Evolutionary conservation across 2,329 filamentous ascomycete species (phyloP).

Genomic region (Raffaelea arxii): DNA sequence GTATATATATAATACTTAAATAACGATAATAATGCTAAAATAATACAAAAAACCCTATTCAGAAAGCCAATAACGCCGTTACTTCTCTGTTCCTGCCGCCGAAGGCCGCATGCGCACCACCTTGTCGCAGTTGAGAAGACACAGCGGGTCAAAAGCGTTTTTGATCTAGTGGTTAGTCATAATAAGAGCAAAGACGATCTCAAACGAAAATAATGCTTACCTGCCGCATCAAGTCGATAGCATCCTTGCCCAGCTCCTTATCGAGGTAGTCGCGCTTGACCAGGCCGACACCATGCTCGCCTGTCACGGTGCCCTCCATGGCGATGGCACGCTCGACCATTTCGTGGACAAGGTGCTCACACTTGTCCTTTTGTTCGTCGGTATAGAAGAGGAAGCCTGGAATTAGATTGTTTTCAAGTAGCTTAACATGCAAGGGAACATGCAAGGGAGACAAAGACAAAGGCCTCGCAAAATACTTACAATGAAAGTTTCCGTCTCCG

Average conservation of each 20-base stretch:
- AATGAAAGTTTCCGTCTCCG: slow-evolving; percentile 66
- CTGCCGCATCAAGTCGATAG: slow-evolving; percentile 75
- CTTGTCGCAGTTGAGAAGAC: slow-evolving; percentile 59
- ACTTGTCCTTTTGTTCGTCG: slow-evolving; percentile 42
- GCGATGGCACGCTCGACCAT: slow-evolving; percentile 63
- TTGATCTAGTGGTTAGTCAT: slow-evolving; percentile 49
- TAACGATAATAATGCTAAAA: too few relatives aligned
- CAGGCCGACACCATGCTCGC: slow-evolving; percentile 62
- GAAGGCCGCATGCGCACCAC: slow-evolving; percentile 50
- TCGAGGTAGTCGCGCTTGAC: slow-evolving; percentile 69
- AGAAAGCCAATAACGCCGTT: background rate
- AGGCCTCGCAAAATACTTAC: slow-evolving; percentile 22
- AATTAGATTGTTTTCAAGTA: background rate
- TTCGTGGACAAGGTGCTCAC: slow-evolving; percentile 50
- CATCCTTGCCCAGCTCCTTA: slow-evolving; percentile 62
- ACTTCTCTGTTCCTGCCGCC: slow-evolving; percentile 21
- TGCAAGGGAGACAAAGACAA: background rate
- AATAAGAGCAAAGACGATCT: background rate
- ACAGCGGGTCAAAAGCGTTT: slow-evolving; percentile 66
- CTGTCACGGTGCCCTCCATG: slow-evolving; percentile 63
- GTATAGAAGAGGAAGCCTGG: slow-evolving; percentile 30
- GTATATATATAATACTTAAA: too few relatives aligned
- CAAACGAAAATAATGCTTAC: slow-evolving; percentile 29
- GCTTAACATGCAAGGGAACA: background rate
- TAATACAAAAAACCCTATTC: background rate